Evolutionary conservation across 768 basidiomycete genomes (phyloP), one percentile per base, ranked within the genome.

Genomic region (Gelatoporia subvermispora): DNA sequence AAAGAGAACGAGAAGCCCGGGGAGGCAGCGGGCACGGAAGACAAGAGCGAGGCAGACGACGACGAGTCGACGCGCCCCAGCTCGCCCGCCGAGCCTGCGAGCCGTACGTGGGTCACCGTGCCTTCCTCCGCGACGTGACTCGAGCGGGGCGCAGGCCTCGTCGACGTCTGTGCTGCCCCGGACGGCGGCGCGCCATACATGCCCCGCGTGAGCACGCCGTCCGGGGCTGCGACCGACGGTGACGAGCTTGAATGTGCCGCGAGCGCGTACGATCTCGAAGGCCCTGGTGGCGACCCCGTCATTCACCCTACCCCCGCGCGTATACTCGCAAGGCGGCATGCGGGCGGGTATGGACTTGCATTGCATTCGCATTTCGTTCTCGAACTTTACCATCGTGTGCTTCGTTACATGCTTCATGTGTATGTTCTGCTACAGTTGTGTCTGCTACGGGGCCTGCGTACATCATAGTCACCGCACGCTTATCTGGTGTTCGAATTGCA

Each of bases 21-120:
- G 58, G 65, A 75, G 65, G 59, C 66, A 37, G 67, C 72, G 43
- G 67, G 69, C 43, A 66, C 73, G 44, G 73, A 68, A 50, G 72
- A 78, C 59, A n/a, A n/a, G n/a, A n/a, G n/a, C n/a, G 72, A 70
- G 49, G 74, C 72, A 50, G 66, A 60, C 25, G 51, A 65, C 49
- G 63, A 67, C 35, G 51, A 47, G 39, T 35, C 54, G 16, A 43
- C 51, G 11, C 46, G 51, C 9, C 8, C 37, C 10, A 28, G 28
- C 35, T 50, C 44, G 39, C 49, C 43, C 4, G 39, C 47, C 20
- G 45, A 40, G 35, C 17, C 8, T 22, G 45, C 41, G 21, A 40
- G 43, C 10, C n/a, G 15, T 41, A 35, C 41, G 17, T 60, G 58
- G 58, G 47, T 57, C 18, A 44, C 10, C 8, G 42, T 59, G 9